phyloP scores from a whole-genome alignment of 73 alveolate species.

The Tetrahymena malaccensis region DNA sequence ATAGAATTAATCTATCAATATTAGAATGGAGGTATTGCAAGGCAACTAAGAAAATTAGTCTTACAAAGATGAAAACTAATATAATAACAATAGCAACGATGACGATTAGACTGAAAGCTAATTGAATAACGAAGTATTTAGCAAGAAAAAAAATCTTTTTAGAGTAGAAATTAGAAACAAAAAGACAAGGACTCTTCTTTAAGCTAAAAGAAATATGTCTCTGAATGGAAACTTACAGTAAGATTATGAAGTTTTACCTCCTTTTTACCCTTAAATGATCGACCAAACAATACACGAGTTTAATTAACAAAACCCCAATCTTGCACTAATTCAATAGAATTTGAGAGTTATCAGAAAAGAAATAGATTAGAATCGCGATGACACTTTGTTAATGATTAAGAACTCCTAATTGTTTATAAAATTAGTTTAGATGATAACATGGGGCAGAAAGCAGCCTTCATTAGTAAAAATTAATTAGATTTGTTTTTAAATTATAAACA shows the following conservation, averaged over 20 bases:
- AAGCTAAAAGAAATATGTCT: background rate
- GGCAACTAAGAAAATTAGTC: background rate
- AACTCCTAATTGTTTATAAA: background rate
- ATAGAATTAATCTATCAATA: background rate
- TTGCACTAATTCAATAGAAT: background rate
- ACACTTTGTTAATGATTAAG: background rate
- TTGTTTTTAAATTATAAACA: background rate
- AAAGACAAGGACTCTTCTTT: background rate
- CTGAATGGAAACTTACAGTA: background rate
- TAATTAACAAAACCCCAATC: background rate
- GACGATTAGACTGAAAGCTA: background rate
- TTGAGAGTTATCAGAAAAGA: background rate
- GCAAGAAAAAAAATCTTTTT: background rate
- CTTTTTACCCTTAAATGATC: background rate
- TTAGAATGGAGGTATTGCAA: background rate
- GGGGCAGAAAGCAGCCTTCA: background rate
- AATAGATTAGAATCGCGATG: background rate
- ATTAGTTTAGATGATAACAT: background rate
- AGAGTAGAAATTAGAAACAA: background rate
- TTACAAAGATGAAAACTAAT: background rate
- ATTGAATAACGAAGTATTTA: background rate
- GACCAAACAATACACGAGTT: background rate
- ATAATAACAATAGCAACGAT: background rate
- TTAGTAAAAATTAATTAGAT: background rate
- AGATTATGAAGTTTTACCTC: background rate